Conservation (phyloP, 2,329 filamentous ascomycete species). For the Orbilia quercus region DNA sequence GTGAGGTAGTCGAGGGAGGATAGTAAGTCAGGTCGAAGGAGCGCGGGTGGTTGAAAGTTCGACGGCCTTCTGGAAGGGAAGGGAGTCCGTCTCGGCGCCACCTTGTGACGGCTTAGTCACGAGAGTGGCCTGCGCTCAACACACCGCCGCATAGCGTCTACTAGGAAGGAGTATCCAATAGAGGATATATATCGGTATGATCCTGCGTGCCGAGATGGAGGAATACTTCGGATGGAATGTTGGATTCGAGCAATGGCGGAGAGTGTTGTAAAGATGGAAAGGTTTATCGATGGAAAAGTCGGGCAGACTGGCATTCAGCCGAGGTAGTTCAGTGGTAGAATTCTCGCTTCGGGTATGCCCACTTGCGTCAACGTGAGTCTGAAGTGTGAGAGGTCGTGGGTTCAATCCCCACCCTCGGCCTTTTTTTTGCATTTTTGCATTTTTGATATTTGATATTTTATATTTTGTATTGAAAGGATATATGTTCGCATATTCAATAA, state of each 20-base stretch:
- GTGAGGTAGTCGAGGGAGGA: not conserved
- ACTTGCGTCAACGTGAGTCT: constrained; percentile 16
- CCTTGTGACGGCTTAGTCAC: constrained; percentile 6
- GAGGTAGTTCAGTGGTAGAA: constrained; percentile 52
- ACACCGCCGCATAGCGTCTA: too few relatives aligned
- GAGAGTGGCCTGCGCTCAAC: too few relatives aligned
- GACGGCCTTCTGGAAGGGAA: constrained; percentile 52
- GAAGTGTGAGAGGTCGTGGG: constrained; percentile 51
- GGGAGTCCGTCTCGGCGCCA: not conserved
- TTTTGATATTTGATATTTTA: too few relatives aligned
- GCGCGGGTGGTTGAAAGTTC: constrained; percentile 26
- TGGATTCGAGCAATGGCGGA: too few relatives aligned
- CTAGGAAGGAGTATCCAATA: too few relatives aligned
- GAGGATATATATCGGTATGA: too few relatives aligned
- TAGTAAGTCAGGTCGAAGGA: not conserved
- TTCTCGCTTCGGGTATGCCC: constrained; percentile 48
- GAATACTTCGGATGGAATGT: too few relatives aligned
- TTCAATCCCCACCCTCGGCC: constrained; percentile 42
- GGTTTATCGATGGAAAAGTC: not conserved
- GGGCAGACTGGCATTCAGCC: constrained; percentile 16
- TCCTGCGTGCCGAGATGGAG: too few relatives aligned
- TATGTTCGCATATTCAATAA: too few relatives aligned
- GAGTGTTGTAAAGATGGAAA: too few relatives aligned
- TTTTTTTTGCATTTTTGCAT: constrained; percentile 19
- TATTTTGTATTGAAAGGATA: too few relatives aligned